Percentiles rank a stretch among this genome's conserved stretches.
phyloP scores from a whole-genome alignment of 2,329 filamentous ascomycete genomes.

The Elsinoe necatrix region DNA sequence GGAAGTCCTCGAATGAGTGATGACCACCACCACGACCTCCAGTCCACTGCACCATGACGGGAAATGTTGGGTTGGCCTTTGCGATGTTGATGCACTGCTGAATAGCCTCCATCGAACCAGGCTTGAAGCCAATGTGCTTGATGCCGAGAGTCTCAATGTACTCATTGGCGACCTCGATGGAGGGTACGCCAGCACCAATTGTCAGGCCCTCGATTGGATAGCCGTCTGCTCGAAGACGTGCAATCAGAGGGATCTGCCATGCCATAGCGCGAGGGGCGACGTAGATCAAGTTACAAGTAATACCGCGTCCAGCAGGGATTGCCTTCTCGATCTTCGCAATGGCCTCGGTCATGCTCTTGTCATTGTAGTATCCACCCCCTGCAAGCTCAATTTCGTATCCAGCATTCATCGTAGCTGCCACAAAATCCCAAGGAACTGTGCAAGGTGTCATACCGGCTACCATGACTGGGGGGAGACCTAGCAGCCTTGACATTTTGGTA shows the following conservation, averaged over 20 bases:
- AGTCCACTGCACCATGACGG: conserved; percentile 91
- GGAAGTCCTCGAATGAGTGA: conserved; percentile 93
- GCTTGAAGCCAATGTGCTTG: conserved; percentile 93
- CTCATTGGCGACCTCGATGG: conserved; percentile 83
- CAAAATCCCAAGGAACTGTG: conserved; percentile 85
- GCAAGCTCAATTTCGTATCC: conserved; percentile 91
- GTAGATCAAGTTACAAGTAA: conserved; percentile 84
- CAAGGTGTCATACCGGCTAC: conserved; percentile 91
- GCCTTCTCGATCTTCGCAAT: conserved; percentile 75
- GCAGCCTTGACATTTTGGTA: conserved; percentile 85
- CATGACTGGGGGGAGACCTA: conserved; percentile 79
- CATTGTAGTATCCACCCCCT: conserved; percentile 81
- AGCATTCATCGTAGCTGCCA: conserved; percentile 85
- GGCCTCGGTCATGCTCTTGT: conserved; percentile 72
- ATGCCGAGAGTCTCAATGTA: conserved; percentile 89
- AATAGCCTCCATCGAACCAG: conserved; percentile 79
- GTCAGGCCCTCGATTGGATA: conserved; percentile 87
- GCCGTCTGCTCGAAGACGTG: conserved; percentile 70
- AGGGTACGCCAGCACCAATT: conserved; percentile 87
- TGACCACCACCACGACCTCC: conserved; percentile 89
- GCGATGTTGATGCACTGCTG: conserved; percentile 87
- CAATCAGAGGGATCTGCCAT: conserved; percentile 84
- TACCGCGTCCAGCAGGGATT: conserved; percentile 77
- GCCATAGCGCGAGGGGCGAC: conserved; percentile 82
- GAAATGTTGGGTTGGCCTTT: conserved; percentile 86